These are phyloP conservation scores for Aegilops tauschii DNA, from an alignment of 176 grass and related monocot species.

Conservation along the genomic window DNA sequence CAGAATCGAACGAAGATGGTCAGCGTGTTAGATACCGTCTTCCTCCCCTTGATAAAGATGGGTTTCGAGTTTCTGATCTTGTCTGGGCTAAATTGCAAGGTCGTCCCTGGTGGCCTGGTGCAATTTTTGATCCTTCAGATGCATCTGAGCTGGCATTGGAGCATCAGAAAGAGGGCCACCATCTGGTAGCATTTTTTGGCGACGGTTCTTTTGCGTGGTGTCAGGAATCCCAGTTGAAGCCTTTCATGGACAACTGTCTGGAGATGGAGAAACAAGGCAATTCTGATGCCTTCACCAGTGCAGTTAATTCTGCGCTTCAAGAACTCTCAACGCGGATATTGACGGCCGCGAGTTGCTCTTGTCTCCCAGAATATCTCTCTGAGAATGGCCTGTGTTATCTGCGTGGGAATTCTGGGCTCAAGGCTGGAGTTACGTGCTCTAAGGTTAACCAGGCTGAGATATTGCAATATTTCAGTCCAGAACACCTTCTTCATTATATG, in stretches of 20 bases:
- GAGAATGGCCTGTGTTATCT: constrained; percentile 29
- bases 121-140: constrained; percentile 65
- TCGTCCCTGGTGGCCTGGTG: constrained; percentile 85
- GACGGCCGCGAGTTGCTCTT: constrained; percentile 51
- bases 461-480: constrained; percentile 41
- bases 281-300: constrained; percentile 41
- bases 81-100: constrained; percentile 68
- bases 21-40: constrained; percentile 37
- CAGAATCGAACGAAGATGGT: background rate
- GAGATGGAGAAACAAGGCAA: constrained; percentile 54
- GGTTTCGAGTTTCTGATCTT: constrained; percentile 51
- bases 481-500: constrained; percentile 50
- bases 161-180: constrained; percentile 41
- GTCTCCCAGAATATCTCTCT: constrained; percentile 39
- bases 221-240: constrained; percentile 66
- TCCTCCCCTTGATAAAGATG: constrained; percentile 15
- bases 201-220: constrained; percentile 72
- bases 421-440: constrained; percentile 34
- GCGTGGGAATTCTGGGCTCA: constrained; percentile 54
- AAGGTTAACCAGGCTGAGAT: constrained; percentile 29
- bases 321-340: constrained; percentile 57
- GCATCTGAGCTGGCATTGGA: constrained; percentile 62
- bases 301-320: constrained; percentile 55
- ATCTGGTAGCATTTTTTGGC: constrained; percentile 67
- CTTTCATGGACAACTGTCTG: constrained; percentile 49